These are phyloP conservation scores for Colletotrichum lentis DNA, from an alignment of 2,329 filamentous ascomycete species.

Conservation along the genomic window DNA sequence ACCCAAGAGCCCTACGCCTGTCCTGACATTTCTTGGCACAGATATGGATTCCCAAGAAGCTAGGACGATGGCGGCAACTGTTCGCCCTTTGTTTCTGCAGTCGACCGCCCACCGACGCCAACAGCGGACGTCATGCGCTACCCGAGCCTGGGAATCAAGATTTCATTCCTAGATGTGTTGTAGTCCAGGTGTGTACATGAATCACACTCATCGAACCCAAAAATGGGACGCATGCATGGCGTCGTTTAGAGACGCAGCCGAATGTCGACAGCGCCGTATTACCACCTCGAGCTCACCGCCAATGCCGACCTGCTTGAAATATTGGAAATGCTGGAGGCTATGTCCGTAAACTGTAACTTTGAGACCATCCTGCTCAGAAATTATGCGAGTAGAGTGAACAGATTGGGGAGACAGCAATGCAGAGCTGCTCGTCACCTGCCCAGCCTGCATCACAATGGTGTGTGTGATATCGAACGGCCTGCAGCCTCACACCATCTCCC, in stretches of 20 bases:
- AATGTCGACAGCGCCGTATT: background rate
- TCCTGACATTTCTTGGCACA: constrained; percentile 21
- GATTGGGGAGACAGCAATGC: background rate
- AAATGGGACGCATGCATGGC: background rate
- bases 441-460: background rate
- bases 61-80: constrained; percentile 3
- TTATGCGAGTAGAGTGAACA: background rate
- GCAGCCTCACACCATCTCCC: background rate
- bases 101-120: background rate
- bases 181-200: background rate
- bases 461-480: background rate
- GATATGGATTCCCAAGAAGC: constrained; percentile 1
- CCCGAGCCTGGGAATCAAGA: background rate
- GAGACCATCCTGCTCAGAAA: background rate
- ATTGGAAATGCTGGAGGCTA: background rate
- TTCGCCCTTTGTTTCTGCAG: constrained; percentile 5
- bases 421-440: background rate
- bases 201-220: background rate
- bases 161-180: too few species aligned
- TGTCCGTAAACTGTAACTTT: background rate
- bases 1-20: background rate
- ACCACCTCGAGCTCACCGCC: background rate
- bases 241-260: background rate
- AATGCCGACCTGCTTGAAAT: background rate
- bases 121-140: background rate